These are phyloP conservation scores for Fusarium nisikadoi DNA, from an alignment of 2,329 filamentous ascomycete genomes.

Conservation along the genomic window DNA sequence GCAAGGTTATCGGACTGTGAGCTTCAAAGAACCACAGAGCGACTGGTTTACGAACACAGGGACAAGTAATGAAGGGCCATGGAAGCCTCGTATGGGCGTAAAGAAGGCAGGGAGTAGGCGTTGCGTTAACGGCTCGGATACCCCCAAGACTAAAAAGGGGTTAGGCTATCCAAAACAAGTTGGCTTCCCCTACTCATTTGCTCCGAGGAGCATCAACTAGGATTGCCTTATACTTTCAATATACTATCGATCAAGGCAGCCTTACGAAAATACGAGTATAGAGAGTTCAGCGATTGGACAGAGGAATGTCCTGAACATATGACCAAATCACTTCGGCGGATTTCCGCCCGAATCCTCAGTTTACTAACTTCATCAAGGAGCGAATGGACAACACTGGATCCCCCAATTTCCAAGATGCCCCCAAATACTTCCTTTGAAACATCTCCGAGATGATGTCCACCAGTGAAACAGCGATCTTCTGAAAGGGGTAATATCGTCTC, in stretches of 20 bases:
- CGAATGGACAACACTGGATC: background rate
- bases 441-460: background rate
- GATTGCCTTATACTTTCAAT: too few species aligned
- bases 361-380: background rate
- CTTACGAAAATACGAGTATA: background rate
- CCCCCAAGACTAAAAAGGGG: rapidly evolving
- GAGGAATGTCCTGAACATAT: background rate
- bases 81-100: rapidly evolving
- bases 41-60: background rate
- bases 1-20: background rate
- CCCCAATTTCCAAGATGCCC: background rate
- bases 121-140: rapidly evolving
- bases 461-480: background rate
- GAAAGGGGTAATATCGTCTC: background rate
- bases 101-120: rapidly evolving
- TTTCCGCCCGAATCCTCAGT: background rate
- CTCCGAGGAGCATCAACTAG: background rate
- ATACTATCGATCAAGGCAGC: background rate
- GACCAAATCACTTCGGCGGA: background rate
- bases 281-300: background rate
- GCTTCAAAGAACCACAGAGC: background rate
- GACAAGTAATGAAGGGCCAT: rapidly evolving
- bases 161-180: background rate
- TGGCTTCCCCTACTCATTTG: background rate
- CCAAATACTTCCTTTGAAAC: conserved; percentile 2